These are phyloP conservation scores for Polyporus tsugae DNA, from an alignment of 1,284 basidiomycete species.

Conservation along the genomic window DNA sequence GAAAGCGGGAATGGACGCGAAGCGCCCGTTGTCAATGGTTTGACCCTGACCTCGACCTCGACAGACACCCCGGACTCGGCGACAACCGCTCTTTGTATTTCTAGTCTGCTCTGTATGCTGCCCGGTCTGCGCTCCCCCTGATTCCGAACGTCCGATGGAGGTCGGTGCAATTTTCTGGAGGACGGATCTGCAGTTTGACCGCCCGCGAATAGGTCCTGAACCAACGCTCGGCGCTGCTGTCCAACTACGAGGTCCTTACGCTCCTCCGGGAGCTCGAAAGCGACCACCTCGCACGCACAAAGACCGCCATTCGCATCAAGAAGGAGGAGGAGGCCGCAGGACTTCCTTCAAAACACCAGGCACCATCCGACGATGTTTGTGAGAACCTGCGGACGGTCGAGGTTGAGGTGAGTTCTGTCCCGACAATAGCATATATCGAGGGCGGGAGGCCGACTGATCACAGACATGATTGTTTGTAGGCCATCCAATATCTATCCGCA, in stretches of 20 bases:
- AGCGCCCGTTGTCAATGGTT: conserved; percentile 31
- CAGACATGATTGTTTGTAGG: conserved; percentile 50
- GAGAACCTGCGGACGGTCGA: conserved; percentile 90
- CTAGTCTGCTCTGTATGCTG: conserved; percentile 27
- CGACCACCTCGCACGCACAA: conserved; percentile 72
- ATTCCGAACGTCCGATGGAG: conserved; percentile 39
- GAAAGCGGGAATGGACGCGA: conserved; percentile 32
- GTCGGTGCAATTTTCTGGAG: conserved; percentile 34
- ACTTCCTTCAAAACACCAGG: conserved; percentile 37
- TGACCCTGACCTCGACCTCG: conserved; percentile 30
- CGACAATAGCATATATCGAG: conserved; percentile 5
- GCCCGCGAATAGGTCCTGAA: conserved; percentile 70
- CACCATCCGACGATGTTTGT: conserved; percentile 58
- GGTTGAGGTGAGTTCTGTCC: conserved; percentile 72
- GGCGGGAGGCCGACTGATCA: conserved; percentile 24
- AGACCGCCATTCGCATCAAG: conserved; percentile 70
- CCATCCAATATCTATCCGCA: conserved; percentile 84
- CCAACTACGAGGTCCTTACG: conserved; percentile 87
- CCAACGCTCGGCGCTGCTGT: conserved; percentile 79
- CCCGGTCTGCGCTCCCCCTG: neutral
- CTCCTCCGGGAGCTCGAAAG: conserved; percentile 82
- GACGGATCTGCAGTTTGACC: conserved; percentile 12
- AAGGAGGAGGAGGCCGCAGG: conserved; percentile 69
- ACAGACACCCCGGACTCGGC: conserved; percentile 13
- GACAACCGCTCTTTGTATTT: conserved; percentile 20